Evolutionary conservation across 148 eudicot species (phyloP).

Genomic region (Camellia lanceoleosa): DNA sequence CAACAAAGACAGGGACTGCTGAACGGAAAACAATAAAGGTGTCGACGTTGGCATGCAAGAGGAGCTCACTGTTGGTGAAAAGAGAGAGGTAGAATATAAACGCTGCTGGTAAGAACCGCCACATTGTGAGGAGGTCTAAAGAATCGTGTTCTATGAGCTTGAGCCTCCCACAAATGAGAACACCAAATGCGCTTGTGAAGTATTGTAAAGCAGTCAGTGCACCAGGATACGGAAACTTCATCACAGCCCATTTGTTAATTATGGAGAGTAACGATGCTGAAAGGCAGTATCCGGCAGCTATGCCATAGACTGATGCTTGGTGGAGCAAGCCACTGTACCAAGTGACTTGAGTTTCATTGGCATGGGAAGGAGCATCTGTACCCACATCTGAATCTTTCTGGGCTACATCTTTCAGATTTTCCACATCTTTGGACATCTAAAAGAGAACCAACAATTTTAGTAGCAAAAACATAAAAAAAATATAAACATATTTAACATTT

Average conservation of each 20-base stretch:
- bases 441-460: background rate
- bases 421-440: constrained; percentile 65
- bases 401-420: constrained; percentile 45
- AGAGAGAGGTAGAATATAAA: constrained; percentile 92
- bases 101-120: constrained; percentile 91
- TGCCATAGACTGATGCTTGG: constrained; percentile 78
- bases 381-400: constrained; percentile 24
- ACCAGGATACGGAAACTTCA: constrained; percentile 96
- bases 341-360: constrained; percentile 34
- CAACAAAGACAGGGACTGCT: constrained; percentile 94
- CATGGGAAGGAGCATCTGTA: constrained; percentile 25
- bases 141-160: constrained; percentile 65
- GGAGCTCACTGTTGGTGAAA: constrained; percentile 95
- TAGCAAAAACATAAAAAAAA: background rate
- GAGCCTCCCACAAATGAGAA: constrained; percentile 57
- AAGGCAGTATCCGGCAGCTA: constrained; percentile 90
- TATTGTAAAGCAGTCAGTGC: constrained; percentile 92
- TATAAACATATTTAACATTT: constrained; percentile 27
- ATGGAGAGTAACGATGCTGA: constrained; percentile 92
- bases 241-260: constrained; percentile 93
- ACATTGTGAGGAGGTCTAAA: constrained; percentile 74
- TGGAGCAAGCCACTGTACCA: constrained; percentile 63
- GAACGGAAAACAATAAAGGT: constrained; percentile 94
- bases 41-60: constrained; percentile 94
- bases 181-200: constrained; percentile 86